Percentiles rank a stretch among this genome's conserved stretches.
Evolutionary conservation across 2,329 filamentous ascomycete genomes (phyloP).

Genomic region (Colletotrichum sp.): DNA sequence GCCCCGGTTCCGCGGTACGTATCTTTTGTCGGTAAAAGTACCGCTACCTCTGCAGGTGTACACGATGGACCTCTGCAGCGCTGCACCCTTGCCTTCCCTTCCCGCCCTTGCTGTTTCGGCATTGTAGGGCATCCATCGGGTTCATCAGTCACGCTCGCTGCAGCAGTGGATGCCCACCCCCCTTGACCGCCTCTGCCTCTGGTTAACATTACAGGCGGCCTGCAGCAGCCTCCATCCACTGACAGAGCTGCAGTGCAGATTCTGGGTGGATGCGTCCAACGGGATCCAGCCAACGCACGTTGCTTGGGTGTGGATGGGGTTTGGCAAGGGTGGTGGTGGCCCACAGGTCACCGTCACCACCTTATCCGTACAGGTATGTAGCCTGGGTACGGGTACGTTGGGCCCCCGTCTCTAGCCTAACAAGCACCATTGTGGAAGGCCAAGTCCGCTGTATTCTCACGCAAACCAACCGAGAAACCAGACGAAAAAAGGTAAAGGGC

Average conservation of each 20-base stretch:
- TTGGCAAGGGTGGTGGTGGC: neutral
- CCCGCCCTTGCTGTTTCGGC: slow-evolving; percentile 14
- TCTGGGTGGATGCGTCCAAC: neutral
- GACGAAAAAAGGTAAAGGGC: slow-evolving; percentile 4
- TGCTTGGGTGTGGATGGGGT: slow-evolving; percentile 5
- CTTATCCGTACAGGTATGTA: neutral
- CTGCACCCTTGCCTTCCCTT: neutral
- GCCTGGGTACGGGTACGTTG: neutral
- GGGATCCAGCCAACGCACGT: slow-evolving; percentile 19
- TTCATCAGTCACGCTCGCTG: neutral
- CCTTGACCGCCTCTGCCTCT: slow-evolving; percentile 16
- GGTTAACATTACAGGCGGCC: slow-evolving; percentile 16
- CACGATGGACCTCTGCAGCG: neutral
- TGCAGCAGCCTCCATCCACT: slow-evolving; percentile 1
- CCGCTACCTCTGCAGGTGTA: neutral
- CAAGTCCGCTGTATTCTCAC: neutral
- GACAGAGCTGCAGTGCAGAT: neutral
- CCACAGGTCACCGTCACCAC: neutral
- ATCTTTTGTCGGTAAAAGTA: neutral
- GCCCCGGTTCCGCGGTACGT: neutral
- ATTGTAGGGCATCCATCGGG: slow-evolving; percentile 10
- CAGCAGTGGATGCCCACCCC: neutral
- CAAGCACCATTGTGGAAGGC: neutral
- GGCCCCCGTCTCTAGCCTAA: neutral
- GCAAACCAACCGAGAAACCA: neutral